A percentile compares a stretch with the other conserved stretches of the same genome.
phyloP scores from a whole-genome alignment of 2,329 filamentous ascomycete species.

The Monilinia laxa region DNA sequence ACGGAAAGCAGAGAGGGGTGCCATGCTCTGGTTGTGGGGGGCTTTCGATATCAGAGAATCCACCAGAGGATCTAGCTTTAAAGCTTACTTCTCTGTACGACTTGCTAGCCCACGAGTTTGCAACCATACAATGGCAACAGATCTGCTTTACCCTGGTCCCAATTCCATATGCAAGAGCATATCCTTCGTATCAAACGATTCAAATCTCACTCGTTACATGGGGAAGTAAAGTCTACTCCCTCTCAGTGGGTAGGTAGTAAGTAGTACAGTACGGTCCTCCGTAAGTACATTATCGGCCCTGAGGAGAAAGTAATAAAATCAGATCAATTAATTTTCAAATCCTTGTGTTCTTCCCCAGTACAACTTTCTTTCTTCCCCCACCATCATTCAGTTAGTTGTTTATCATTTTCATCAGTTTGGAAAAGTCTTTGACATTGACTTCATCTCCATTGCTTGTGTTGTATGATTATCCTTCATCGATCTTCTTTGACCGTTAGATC shows the following conservation, averaged over 20 bases:
- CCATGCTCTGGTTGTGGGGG: background rate
- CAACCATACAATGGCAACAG: background rate
- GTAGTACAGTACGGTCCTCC: no score
- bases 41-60: conserved; percentile 10
- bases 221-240: background rate
- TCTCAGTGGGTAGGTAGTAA: background rate
- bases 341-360: conserved; percentile 11
- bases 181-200: conserved; percentile 11
- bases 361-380: background rate
- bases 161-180: conserved; percentile 8
- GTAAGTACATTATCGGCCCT: conserved; percentile 9
- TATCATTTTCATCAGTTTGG: background rate
- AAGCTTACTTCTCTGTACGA: conserved; percentile 10
- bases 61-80: conserved; percentile 1
- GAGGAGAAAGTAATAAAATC: conserved; percentile 1
- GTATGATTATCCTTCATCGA: background rate
- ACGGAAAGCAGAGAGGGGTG: conserved; percentile 2
- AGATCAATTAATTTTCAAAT: background rate
- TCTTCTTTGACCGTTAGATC: background rate
- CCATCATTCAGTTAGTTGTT: background rate
- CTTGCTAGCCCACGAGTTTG: background rate
- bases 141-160: background rate
- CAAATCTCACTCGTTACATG: conserved; percentile 14
- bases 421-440: conserved; percentile 1
- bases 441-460: background rate